Evolutionary conservation across 1,284 basidiomycete species (phyloP), one percentile per base, ranked within the genome.

Genomic region (Rhodotorula sp.): DNA sequence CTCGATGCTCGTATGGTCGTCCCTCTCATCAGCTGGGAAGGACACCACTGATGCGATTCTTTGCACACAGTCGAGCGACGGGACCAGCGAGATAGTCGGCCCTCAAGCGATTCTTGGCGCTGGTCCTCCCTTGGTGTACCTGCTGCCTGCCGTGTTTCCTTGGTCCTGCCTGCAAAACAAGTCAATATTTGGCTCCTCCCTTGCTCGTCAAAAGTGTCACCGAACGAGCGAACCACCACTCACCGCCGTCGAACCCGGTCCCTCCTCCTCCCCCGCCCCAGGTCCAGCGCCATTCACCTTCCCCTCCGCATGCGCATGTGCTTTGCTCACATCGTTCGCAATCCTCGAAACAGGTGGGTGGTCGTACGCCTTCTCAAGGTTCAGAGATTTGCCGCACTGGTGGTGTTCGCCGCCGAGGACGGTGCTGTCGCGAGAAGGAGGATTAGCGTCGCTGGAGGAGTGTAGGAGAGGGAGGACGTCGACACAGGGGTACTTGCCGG

Each of bases 341-440:
- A 37, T 37, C 16, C 31, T 10, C 10, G 15, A 24, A 4, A 9
- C 30, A 24, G 20, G 11, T 3, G 34, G 22, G 9, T 37, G 10
- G 40, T 44, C 31, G 22, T 24, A n/a, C 20, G 22, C 22, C 4
- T 30, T 24, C 3, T 34, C 53, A 18, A 54, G 52, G 52, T 10
- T 2, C 52, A 31, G 52, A 2, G 52, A 16, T 2, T 20, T 20
- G 18, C 30, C 53, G 22, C 53, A 20, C 3, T 37, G 34, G 31
- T 37, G 20, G 31, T 37, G 53, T 24, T 37, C 53, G 53, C 53
- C 53, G 53, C 53, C 53, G 53, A 55, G 28, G 53, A n/a, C n/a
- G 47, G 47, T 55, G 31, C 9, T 7, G 34, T 10, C 5, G 5
- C 34, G 34, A 34, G 16, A 13, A 37, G 22, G 31, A 22, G 2